Percentiles rank a stretch among this genome's conserved stretches.
Conservation (phyloP, 352 stramenopile genomes). For the Phytophthora fragariaefolia region DNA sequence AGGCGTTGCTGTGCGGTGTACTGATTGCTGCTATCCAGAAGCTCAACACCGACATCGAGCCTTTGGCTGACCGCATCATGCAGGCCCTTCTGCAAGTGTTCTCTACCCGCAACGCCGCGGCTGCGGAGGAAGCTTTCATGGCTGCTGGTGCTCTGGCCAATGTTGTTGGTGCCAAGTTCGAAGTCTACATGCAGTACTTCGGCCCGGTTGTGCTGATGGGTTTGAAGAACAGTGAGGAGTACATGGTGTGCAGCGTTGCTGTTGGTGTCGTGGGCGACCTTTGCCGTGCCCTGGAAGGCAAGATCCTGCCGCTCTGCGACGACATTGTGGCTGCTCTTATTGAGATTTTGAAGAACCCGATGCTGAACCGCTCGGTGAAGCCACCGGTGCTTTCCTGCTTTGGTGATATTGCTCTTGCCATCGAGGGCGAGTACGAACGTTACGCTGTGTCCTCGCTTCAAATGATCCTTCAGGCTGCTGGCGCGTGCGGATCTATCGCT, state of each 20-base stretch:
- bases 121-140: conserved; percentile 97
- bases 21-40: conserved; percentile 95
- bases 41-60: conserved; percentile 87
- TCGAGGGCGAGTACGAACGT: conserved; percentile 92
- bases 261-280: conserved; percentile 96
- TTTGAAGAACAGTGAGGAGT: conserved; percentile 95
- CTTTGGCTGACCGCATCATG: conserved; percentile 95
- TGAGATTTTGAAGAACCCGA: conserved; percentile 95
- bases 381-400: conserved; percentile 97
- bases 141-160: conserved; percentile 94
- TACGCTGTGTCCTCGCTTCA: conserved; percentile 85
- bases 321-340: conserved; percentile 95
- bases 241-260: conserved; percentile 96
- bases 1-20: conserved; percentile 91
- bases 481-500: conserved; percentile 83
- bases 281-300: conserved; percentile 91
- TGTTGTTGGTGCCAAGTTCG: conserved; percentile 92
- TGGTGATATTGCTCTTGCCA: conserved; percentile 96
- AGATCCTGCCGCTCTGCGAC: conserved; percentile 94
- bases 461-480: conserved; percentile 89
- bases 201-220: conserved; percentile 92
- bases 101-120: conserved; percentile 92
- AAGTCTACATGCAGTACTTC: conserved; percentile 97
- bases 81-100: conserved; percentile 95
- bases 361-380: conserved; percentile 95